Evolutionary conservation across 164 flowering plant genomes (phyloP).

Genomic region (Paratinospora sagittata): DNA sequence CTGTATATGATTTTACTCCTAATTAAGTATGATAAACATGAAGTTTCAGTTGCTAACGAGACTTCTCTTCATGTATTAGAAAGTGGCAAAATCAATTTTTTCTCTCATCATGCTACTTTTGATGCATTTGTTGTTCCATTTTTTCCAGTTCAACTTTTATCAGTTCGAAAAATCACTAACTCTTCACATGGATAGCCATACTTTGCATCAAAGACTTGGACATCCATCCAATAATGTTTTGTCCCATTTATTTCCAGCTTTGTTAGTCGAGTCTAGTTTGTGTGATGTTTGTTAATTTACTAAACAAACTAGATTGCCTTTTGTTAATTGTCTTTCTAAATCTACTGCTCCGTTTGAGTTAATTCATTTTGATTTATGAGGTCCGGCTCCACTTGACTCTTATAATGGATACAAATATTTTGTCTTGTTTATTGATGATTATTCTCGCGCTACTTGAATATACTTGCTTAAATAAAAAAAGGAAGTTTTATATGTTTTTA

Average conservation of each 20-base stretch:
- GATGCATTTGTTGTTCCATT: conserved; percentile 17
- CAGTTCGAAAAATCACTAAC: background rate
- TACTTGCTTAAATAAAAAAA: conserved; percentile 8
- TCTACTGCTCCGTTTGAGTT: conserved; percentile 19
- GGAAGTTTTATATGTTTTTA: background rate
- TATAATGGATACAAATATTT: conserved; percentile 7
- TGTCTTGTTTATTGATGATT: conserved; percentile 7
- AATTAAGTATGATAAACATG: conserved; percentile 4
- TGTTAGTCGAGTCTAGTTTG: background rate
- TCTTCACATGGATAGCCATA: background rate
- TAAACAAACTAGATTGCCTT: background rate
- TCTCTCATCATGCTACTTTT: background rate
- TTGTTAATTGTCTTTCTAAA: no score
- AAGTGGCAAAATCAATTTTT: conserved; percentile 9
- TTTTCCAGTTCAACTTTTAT: conserved; percentile 7
- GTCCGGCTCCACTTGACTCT: conserved; percentile 10
- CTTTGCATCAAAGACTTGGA: conserved; percentile 8
- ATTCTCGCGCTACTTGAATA: conserved; percentile 3
- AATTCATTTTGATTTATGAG: conserved; percentile 25
- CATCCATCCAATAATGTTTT: conserved; percentile 8
- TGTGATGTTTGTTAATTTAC: conserved; percentile 8
- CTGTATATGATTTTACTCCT: conserved; percentile 5
- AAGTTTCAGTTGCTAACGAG: conserved; percentile 14
- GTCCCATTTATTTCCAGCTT: background rate
- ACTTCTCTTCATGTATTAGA: background rate